These are phyloP conservation scores for Aspergillus steynii DNA, from an alignment of 495 filamentous ascomycete genomes.

Conservation along the genomic window DNA sequence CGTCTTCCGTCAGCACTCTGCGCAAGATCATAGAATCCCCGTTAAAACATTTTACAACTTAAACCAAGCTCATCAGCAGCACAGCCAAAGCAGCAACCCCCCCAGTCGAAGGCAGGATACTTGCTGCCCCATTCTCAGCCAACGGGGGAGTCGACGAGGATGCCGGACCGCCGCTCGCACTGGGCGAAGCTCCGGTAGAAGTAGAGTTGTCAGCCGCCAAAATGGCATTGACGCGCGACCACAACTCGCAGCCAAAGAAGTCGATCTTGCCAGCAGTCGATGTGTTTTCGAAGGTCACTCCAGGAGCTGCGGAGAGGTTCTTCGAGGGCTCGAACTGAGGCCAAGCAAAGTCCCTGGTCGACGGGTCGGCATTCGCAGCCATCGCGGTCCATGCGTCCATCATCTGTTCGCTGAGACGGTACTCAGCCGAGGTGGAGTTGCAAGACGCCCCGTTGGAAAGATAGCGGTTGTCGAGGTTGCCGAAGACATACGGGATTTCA, in stretches of 20 bases:
- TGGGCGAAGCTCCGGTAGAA: slow-evolving; percentile 3
- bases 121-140: too few relatives aligned
- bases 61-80: too few relatives aligned
- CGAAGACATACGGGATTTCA: slow-evolving; percentile 45
- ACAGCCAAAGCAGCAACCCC: too few relatives aligned
- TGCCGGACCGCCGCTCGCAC: background rate
- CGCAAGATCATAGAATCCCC: too few relatives aligned
- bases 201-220: slow-evolving; percentile 12
- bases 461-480: slow-evolving; percentile 26
- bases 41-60: too few relatives aligned
- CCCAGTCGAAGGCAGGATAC: too few relatives aligned
- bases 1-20: too few relatives aligned
- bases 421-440: slow-evolving; percentile 31
- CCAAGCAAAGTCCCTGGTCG: slow-evolving; percentile 28
- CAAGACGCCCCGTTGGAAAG: slow-evolving; percentile 23
- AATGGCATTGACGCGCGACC: slow-evolving; percentile 27
- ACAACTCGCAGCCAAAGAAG: slow-evolving; percentile 33
- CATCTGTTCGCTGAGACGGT: slow-evolving; percentile 29
- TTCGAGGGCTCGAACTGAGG: slow-evolving; percentile 24
- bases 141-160: too few relatives aligned
- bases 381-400: slow-evolving; percentile 40
- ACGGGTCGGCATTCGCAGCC: slow-evolving; percentile 30
- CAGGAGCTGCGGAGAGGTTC: slow-evolving; percentile 14
- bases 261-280: slow-evolving; percentile 28
- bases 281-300: slow-evolving; percentile 29